These are phyloP conservation scores for Cardiospermum halicacabum DNA, from an alignment of 345 rosid species.

Conservation along the genomic window DNA sequence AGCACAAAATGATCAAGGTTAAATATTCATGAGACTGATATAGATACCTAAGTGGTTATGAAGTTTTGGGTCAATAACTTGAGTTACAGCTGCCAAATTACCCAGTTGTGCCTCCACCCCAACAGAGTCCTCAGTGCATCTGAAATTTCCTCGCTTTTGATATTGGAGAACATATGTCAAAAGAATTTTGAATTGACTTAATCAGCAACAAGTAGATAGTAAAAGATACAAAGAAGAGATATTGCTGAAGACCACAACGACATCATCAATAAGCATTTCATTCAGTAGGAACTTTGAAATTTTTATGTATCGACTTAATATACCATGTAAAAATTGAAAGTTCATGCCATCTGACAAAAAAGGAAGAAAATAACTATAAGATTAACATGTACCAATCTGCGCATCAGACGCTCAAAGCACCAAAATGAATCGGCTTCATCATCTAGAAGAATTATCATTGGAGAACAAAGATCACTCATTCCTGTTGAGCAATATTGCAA, in stretches of 20 bases:
- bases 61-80: constrained; percentile 90
- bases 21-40: constrained; percentile 1
- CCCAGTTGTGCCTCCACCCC: constrained; percentile 93
- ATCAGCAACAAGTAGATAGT: constrained; percentile 13
- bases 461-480: constrained; percentile 99
- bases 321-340: neutral
- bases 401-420: constrained; percentile 98
- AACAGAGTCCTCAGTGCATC: constrained; percentile 80
- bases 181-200: constrained; percentile 19
- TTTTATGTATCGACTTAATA: neutral
- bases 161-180: constrained; percentile 21
- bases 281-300: neutral
- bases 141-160: constrained; percentile 89
- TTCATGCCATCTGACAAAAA: neutral
- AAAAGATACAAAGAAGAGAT: constrained; percentile 3
- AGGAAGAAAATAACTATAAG: constrained; percentile 9
- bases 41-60: constrained; percentile 90
- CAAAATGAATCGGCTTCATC: constrained; percentile 97
- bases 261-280: neutral
- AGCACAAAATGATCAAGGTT: constrained; percentile 3
- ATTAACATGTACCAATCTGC: constrained; percentile 67
- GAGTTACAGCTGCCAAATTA: constrained; percentile 83
- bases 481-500: constrained; percentile 42
- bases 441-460: constrained; percentile 92
- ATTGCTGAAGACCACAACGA: neutral